These are phyloP conservation scores for Boletus speciosus DNA, from an alignment of 768 basidiomycete genomes.

Conservation along the genomic window DNA sequence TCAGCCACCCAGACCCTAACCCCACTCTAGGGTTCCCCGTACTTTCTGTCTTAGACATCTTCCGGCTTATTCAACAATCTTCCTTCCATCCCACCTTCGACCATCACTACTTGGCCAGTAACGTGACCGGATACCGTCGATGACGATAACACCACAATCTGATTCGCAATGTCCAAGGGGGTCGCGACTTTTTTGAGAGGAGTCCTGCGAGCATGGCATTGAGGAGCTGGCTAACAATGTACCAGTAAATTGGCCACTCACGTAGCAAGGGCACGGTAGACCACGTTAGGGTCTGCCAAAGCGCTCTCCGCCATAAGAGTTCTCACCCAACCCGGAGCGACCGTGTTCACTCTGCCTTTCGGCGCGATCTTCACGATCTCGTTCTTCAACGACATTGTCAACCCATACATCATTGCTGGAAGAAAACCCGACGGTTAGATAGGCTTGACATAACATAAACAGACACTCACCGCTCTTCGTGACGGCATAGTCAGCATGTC, in stretches of 20 bases:
- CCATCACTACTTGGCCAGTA: conserved; percentile 66
- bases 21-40: conserved; percentile 8
- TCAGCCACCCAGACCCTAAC: conserved; percentile 27
- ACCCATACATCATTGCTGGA: conserved; percentile 68
- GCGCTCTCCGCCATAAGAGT: conserved; percentile 62
- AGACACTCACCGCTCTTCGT: conserved; percentile 56
- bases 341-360: conserved; percentile 62
- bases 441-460: not conserved
- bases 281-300: conserved; percentile 50
- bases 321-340: conserved; percentile 66
- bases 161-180: conserved; percentile 61
- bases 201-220: conserved; percentile 39
- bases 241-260: conserved; percentile 30
- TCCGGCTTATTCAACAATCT: conserved; percentile 42
- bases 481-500: conserved; percentile 63
- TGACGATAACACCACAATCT: conserved; percentile 61
- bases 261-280: conserved; percentile 66
- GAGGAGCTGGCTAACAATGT: not conserved
- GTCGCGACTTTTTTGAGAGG: conserved; percentile 67
- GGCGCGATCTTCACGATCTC: conserved; percentile 78
- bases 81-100: conserved; percentile 83
- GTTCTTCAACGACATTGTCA: conserved; percentile 68
- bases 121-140: conserved; percentile 64
- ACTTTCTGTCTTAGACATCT: conserved; percentile 22
- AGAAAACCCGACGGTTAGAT: not conserved